Evolutionary conservation across 192 early-diverging fungal genomes (phyloP).

Genomic region (Coemansia interrupta): DNA sequence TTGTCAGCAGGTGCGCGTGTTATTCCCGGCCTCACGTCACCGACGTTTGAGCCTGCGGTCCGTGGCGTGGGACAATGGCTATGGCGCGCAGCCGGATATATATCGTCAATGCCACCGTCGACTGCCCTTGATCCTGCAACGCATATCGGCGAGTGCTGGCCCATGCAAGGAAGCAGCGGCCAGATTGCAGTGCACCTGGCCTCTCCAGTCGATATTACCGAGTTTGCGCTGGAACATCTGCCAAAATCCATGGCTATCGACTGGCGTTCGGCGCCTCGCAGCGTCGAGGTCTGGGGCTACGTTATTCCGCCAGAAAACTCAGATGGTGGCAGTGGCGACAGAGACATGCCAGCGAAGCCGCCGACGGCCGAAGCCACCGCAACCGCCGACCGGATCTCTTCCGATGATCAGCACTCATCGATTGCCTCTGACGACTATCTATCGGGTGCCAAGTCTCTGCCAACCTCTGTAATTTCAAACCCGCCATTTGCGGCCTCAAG

Average conservation of each 20-base stretch:
- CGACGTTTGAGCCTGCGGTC: constrained; percentile 51
- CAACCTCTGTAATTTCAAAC: constrained; percentile 10
- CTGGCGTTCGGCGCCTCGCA: constrained; percentile 59
- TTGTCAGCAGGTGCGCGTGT: constrained; percentile 62
- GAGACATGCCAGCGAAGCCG: background rate
- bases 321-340: too few relatives aligned
- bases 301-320: constrained; percentile 10
- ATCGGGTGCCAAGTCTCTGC: background rate
- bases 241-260: constrained; percentile 57
- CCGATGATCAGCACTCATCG: too few relatives aligned
- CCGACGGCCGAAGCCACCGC: background rate
- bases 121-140: constrained; percentile 47
- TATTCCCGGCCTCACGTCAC: constrained; percentile 60
- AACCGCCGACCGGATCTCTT: too few relatives aligned
- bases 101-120: constrained; percentile 41
- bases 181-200: constrained; percentile 61
- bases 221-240: constrained; percentile 69
- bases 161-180: constrained; percentile 61
- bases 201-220: constrained; percentile 55
- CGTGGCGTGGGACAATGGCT: constrained; percentile 20
- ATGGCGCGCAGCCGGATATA: constrained; percentile 28
- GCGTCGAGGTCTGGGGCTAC: constrained; percentile 67
- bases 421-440: background rate
- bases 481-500: constrained; percentile 24
- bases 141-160: constrained; percentile 72